phyloP scores from a whole-genome alignment of 2,329 filamentous ascomycete species.

The Coniochaeta sp. region DNA sequence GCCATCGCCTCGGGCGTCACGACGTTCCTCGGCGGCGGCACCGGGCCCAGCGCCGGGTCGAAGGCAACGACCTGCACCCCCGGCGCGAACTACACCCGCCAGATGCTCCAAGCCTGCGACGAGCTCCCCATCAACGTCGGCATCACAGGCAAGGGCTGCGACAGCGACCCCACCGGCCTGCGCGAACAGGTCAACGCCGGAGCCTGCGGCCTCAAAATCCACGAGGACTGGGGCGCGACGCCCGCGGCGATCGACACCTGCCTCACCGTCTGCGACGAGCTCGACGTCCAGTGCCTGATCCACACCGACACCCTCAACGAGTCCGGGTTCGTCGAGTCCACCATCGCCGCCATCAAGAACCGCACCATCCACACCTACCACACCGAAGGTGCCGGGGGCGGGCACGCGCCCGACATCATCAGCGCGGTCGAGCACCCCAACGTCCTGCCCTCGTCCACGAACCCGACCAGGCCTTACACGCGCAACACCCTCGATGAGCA shows the following conservation, averaged over 20 bases:
- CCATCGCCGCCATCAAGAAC: constrained; percentile 75
- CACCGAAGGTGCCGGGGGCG: constrained; percentile 90
- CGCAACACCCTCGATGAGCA: constrained; percentile 92
- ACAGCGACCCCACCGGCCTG: constrained; percentile 62
- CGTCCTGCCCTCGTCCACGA: constrained; percentile 84
- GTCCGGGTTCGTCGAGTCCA: constrained; percentile 92
- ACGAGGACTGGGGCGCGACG: constrained; percentile 93
- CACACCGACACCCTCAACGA: constrained; percentile 97
- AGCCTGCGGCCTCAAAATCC: constrained; percentile 84
- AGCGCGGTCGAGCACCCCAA: constrained; percentile 83
- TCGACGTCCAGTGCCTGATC: constrained; percentile 88
- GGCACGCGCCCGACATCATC: constrained; percentile 95
- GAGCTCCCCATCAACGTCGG: constrained; percentile 77
- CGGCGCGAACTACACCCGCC: constrained; percentile 70
- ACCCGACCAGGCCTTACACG: constrained; percentile 86
- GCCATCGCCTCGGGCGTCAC: constrained; percentile 81
- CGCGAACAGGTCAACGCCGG: constrained; percentile 77
- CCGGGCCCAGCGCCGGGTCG: constrained; percentile 81
- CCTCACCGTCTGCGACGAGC: constrained; percentile 77
- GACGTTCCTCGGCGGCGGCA: constrained; percentile 84
- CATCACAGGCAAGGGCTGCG: constrained; percentile 91
- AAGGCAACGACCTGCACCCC: constrained; percentile 93
- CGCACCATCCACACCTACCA: constrained; percentile 95
- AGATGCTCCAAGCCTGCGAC: constrained; percentile 88
- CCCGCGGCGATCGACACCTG: constrained; percentile 88